Percentiles rank a stretch among this genome's conserved stretches.
Evolutionary conservation across 225 moss, liverwort and hornwort species (phyloP).

Genomic region (Marchantia polymorpha): DNA sequence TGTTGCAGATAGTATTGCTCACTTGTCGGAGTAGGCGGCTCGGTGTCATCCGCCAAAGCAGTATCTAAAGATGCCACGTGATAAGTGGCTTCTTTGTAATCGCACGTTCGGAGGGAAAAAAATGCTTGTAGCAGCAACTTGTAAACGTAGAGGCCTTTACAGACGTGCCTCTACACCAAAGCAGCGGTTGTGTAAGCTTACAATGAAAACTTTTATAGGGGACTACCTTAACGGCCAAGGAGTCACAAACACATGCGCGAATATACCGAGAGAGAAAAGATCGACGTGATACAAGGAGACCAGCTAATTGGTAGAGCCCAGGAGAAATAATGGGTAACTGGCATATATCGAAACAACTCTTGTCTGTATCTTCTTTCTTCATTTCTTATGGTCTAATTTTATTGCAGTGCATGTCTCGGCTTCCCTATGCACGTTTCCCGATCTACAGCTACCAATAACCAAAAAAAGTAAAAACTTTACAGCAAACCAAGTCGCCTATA

Average conservation of each 20-base stretch:
- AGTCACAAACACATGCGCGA: too few species aligned
- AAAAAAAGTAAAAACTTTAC: neutral
- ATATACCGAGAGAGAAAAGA: too few species aligned
- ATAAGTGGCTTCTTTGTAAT: slow-evolving; percentile 76
- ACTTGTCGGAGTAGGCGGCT: slow-evolving; percentile 38
- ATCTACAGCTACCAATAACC: neutral
- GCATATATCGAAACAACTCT: neutral
- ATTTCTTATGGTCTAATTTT: neutral
- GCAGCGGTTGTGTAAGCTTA: neutral
- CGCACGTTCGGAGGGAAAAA: slow-evolving; percentile 75
- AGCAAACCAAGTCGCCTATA: neutral
- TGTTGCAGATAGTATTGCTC: slow-evolving; percentile 33
- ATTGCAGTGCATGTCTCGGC: neutral
- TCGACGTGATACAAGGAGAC: too few species aligned
- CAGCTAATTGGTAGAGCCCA: too few species aligned
- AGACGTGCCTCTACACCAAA: slow-evolving; percentile 62
- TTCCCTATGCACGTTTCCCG: neutral
- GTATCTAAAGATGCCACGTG: slow-evolving; percentile 61
- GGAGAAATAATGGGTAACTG: too few species aligned
- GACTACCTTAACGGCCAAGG: too few species aligned
- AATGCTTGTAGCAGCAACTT: slow-evolving; percentile 81
- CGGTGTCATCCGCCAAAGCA: slow-evolving; percentile 47
- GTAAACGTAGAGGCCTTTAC: slow-evolving; percentile 83
- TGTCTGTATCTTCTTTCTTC: neutral
- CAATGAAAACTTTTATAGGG: neutral